Evolutionary conservation across 2,329 filamentous ascomycete species (phyloP), one percentile per base, ranked within the genome.

Genomic region (Aspergillus fructus): DNA sequence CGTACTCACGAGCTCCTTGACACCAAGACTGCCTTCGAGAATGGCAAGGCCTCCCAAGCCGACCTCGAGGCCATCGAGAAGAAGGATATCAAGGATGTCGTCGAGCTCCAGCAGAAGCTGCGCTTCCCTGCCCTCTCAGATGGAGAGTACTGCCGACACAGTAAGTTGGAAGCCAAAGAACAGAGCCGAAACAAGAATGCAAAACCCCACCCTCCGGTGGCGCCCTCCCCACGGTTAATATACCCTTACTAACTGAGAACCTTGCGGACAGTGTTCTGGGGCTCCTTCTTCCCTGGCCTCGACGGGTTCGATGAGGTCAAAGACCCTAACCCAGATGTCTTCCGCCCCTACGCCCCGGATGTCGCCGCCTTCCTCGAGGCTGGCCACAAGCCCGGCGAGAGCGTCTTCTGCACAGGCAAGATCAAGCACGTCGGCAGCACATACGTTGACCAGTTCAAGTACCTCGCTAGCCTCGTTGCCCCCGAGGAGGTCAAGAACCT

Each of bases 121-220:
- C 84, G 85, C 24, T 82, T 89, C 56, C 81, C 83, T 19, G 82
- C 83, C 15, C 78, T 90, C 51, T 87, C 86, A 4, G 88, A 88
- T 57, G 89, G 89, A 66, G 89, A 91, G 74, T 91, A 89, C 66
- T 71, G 77, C 60, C 68, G 77, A 57, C 76, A 78, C 64, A 77
- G 74, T 76, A 70, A 66, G 69, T 37, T 12, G 21, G 2, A 13
- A 4, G 2, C 34, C 12, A 23, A 19, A 30, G 12, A 13, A 30
- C 24, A 30, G 55, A 41, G 8, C 11, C 45, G 12, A 51, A 53
- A 19, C 24, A 47, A 15, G n/a, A 21, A 17, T 19, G 49, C 3
- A 13, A 15, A 52, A 30, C 27, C 27, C 27, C 27, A 30, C 27
- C 27, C 27, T 30, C 23, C 9, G 9, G 45, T 6, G n/a, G 2